A percentile compares a stretch with the other conserved stretches of the same genome.
phyloP scores from a whole-genome alignment of 495 filamentous ascomycete species.

The Aspergillus heteromorphus region DNA sequence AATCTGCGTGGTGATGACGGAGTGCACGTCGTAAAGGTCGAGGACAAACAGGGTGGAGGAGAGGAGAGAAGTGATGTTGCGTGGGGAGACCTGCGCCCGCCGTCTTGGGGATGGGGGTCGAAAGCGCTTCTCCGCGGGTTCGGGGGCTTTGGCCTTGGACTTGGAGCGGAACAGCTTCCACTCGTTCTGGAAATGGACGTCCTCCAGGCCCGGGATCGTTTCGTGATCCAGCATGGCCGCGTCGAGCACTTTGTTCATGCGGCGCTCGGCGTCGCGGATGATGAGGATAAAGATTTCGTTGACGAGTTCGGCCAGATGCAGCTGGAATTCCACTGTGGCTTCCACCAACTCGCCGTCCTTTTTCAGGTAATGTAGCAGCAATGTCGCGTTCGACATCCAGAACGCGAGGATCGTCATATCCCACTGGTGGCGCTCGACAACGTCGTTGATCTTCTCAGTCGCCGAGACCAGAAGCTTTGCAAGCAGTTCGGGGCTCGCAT shows the following conservation, averaged over 20 bases:
- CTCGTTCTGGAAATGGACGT: constrained; percentile 93
- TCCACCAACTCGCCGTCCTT: constrained; percentile 81
- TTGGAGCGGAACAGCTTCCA: constrained; percentile 95
- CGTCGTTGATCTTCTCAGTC: constrained; percentile 93
- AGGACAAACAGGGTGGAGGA: constrained; percentile 97
- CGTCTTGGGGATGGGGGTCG: constrained; percentile 94
- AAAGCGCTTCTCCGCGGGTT: constrained; percentile 85
- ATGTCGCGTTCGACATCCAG: constrained; percentile 96
- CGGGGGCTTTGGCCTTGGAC: constrained; percentile 72
- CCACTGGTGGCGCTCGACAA: constrained; percentile 93
- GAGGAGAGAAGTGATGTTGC: constrained; percentile 94
- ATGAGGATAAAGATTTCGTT: constrained; percentile 99
- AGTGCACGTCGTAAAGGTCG: constrained; percentile 97
- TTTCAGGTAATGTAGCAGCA: constrained; percentile 92
- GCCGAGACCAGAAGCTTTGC: constrained; percentile 74
- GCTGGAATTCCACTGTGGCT: constrained; percentile 84
- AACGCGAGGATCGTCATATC: constrained; percentile 99
- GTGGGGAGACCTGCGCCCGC: constrained; percentile 81
- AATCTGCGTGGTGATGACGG: constrained; percentile 89
- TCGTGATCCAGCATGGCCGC: constrained; percentile 94
- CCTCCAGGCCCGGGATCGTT: constrained; percentile 95
- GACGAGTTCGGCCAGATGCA: constrained; percentile 88
- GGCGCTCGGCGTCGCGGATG: constrained; percentile 92
- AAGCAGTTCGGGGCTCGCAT: constrained; percentile 81
- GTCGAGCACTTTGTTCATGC: constrained; percentile 94